Conservation (phyloP, 2,329 filamentous ascomycete genomes). For the Ascochyta lentis region DNA sequence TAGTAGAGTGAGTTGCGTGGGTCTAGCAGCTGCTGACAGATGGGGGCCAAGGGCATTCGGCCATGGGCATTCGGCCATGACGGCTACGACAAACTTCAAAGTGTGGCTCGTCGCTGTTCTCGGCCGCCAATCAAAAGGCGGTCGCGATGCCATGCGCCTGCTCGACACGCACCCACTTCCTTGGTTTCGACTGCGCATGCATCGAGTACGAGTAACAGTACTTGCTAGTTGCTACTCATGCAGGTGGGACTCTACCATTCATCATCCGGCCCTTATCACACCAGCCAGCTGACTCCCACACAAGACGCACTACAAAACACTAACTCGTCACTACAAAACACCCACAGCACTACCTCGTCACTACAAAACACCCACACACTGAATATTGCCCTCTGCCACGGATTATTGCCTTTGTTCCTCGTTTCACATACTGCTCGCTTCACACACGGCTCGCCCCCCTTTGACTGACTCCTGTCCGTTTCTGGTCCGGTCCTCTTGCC, state of each 20-base stretch:
- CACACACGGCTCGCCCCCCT: conserved; percentile 10
- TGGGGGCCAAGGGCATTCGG: background rate
- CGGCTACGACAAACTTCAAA: conserved; percentile 3
- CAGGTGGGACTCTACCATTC: background rate
- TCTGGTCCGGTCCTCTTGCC: conserved; percentile 11
- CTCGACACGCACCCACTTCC: conserved; percentile 14
- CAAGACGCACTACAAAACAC: conserved; percentile 8
- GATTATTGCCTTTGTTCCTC: background rate
- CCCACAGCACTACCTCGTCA: no score
- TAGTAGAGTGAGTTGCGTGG: background rate
- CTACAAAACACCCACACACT: conserved; percentile 5
- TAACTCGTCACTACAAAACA: no score
- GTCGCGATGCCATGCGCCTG: conserved; percentile 16
- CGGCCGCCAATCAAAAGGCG: conserved; percentile 9
- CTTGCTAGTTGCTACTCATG: background rate
- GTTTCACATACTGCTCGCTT: conserved; percentile 1
- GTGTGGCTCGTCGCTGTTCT: conserved; percentile 5
- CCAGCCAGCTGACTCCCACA: conserved; percentile 13
- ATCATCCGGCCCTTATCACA: conserved; percentile 7
- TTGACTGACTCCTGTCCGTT: conserved; percentile 16
- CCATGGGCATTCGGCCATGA: conserved; percentile 15
- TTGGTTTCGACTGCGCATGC: conserved; percentile 16
- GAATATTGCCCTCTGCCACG: conserved; percentile 9
- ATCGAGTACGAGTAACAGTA: no score
- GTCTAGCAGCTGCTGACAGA: conserved; percentile 14